phyloP scores from a whole-genome alignment of 2,329 filamentous ascomycete genomes.

The Ophiostoma populinum region DNA sequence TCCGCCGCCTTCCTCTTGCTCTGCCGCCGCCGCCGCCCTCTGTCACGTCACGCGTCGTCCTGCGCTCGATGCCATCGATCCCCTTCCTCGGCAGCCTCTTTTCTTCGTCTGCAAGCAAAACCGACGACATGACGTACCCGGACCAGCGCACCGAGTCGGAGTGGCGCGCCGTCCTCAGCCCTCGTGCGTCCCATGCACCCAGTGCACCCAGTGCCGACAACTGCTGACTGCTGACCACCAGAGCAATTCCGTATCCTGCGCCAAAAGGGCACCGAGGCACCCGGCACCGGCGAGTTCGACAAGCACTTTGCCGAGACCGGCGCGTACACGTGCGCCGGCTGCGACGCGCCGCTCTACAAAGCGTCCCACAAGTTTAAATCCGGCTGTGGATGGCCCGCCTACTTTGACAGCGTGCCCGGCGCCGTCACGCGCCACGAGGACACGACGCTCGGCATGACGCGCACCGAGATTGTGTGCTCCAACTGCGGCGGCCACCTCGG shows the following conservation, averaged over 20 bases:
- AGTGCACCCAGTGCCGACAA: not conserved
- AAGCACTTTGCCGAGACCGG: conserved; percentile 64
- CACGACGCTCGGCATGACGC: conserved; percentile 57
- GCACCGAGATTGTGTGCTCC: conserved; percentile 85
- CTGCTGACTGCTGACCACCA: conserved; percentile 21
- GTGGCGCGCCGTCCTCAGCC: conserved; percentile 72
- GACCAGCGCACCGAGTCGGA: conserved; percentile 65
- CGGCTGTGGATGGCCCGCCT: conserved; percentile 94
- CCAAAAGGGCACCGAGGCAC: conserved; percentile 75
- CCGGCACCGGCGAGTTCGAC: conserved; percentile 69
- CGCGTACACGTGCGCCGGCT: conserved; percentile 76
- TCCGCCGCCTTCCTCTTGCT: conserved; percentile 25
- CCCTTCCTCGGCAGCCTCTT: conserved; percentile 68
- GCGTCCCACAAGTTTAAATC: conserved; percentile 91
- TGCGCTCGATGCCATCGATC: conserved; percentile 53
- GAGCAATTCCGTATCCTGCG: conserved; percentile 93
- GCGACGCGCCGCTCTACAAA: conserved; percentile 76
- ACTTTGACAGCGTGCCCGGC: conserved; percentile 87
- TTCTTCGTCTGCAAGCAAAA: conserved; percentile 36
- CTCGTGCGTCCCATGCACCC: conserved; percentile 19
- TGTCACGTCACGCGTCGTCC: conserved; percentile 12
- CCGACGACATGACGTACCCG: conserved; percentile 47
- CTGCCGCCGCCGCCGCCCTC: conserved; percentile 24
- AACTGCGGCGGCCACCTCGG: conserved; percentile 89
- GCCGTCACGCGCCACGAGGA: conserved; percentile 76